A percentile compares a stretch with the other conserved stretches of the same genome.
phyloP scores from a whole-genome alignment of 2,329 filamentous ascomycete genomes.

The Westerdykella aurantiaca region DNA sequence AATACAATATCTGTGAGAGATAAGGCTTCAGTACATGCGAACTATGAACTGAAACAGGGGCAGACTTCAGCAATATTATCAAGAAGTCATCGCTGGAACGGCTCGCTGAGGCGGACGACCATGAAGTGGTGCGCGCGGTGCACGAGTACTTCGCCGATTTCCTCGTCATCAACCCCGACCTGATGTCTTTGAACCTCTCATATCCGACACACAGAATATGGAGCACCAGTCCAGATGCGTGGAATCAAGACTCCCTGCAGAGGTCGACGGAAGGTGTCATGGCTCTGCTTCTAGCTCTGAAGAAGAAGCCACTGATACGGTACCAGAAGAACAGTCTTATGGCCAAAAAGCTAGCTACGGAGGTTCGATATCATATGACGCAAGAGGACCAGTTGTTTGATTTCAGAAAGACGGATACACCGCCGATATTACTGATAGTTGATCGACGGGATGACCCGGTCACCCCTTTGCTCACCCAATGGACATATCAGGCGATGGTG shows the following conservation, averaged over 20 bases:
- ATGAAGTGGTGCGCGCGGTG: slow-evolving; percentile 89
- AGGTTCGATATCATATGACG: slow-evolving; percentile 86
- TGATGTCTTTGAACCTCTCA: slow-evolving; percentile 73
- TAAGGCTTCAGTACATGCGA: background rate
- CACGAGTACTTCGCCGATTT: slow-evolving; percentile 98
- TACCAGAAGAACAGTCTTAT: slow-evolving; percentile 88
- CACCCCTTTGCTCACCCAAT: slow-evolving; percentile 89
- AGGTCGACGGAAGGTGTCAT: slow-evolving; percentile 81
- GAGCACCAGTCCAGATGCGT: slow-evolving; percentile 74
- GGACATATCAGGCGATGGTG: slow-evolving; percentile 99
- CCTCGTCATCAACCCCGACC: slow-evolving; percentile 87
- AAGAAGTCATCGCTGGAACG: slow-evolving; percentile 94
- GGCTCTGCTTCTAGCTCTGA: slow-evolving; percentile 77
- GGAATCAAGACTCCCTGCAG: slow-evolving; percentile 85
- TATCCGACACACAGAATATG: slow-evolving; percentile 72
- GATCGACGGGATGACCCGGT: slow-evolving; percentile 92
- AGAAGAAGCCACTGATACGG: slow-evolving; percentile 92
- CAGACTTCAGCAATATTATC: slow-evolving; percentile 90
- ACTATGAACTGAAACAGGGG: slow-evolving; percentile 18
- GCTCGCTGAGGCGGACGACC: slow-evolving; percentile 91
- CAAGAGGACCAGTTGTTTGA: slow-evolving; percentile 97
- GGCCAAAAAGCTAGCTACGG: slow-evolving; percentile 87
- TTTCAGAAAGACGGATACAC: slow-evolving; percentile 89
- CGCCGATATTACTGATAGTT: slow-evolving; percentile 82
- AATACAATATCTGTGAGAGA: slow-evolving; percentile 74